Evolutionary conservation across 352 stramenopile genomes (phyloP).

Genomic region (Pythium chondricola): DNA sequence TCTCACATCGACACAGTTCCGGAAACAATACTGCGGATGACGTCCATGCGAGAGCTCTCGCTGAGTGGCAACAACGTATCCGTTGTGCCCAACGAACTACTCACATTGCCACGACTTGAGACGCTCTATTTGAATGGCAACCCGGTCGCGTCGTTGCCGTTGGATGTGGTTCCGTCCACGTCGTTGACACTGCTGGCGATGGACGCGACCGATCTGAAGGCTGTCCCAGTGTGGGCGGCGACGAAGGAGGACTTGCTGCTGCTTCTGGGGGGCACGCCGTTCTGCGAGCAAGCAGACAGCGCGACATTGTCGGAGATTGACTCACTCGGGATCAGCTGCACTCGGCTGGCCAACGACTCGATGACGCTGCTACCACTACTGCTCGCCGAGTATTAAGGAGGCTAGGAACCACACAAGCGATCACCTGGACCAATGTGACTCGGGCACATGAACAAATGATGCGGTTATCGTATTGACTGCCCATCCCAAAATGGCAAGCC

Average conservation of each 20-base stretch:
- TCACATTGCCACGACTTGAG: not conserved
- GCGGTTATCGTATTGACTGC: too few species aligned
- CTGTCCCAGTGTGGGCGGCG: conserved; percentile 2
- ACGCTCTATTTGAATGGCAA: conserved; percentile 6
- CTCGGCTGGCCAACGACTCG: not conserved
- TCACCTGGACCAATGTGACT: too few species aligned
- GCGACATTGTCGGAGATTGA: not conserved
- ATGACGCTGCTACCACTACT: not conserved
- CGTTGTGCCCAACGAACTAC: not conserved
- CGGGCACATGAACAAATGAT: too few species aligned
- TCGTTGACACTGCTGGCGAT: conserved; percentile 1
- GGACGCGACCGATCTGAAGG: conserved; percentile 2
- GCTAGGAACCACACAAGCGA: too few species aligned
- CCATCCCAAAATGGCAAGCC: too few species aligned
- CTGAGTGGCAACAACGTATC: conserved; percentile 11
- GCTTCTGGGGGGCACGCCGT: conserved; percentile 8
- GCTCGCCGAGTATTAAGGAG: not conserved
- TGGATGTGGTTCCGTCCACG: not conserved
- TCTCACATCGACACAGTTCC: conserved; percentile 2
- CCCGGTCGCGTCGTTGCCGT: conserved; percentile 1
- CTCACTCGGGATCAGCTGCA: conserved; percentile 1
- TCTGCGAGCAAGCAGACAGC: conserved; percentile 3
- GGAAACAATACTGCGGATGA: not conserved
- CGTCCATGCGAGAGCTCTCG: conserved; percentile 2
- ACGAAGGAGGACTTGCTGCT: not conserved